Evolutionary conservation across 2,329 filamentous ascomycete genomes (phyloP).

Genomic region (Phyllosticta capitalensis): DNA sequence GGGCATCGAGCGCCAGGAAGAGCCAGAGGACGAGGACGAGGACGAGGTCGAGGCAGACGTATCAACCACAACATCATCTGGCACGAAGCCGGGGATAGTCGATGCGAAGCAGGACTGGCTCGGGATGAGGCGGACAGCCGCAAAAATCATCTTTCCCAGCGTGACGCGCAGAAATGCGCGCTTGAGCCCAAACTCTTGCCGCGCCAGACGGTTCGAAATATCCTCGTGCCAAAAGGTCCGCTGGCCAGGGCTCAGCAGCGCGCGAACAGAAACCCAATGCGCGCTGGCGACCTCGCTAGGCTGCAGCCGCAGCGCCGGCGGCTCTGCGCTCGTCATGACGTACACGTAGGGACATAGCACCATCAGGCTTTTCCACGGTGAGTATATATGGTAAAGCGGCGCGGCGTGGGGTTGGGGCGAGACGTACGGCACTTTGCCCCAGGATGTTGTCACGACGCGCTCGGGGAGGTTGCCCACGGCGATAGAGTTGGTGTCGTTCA

Average conservation of each 20-base stretch:
- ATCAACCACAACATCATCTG: conserved; percentile 15
- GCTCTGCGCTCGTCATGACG: conserved; percentile 46
- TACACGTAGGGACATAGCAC: conserved; percentile 62
- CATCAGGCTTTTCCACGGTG: conserved; percentile 44
- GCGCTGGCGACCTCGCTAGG: conserved; percentile 58
- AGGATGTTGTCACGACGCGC: conserved; percentile 55
- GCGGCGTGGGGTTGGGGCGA: not conserved
- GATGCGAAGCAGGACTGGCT: conserved; percentile 51
- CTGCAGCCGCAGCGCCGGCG: conserved; percentile 52
- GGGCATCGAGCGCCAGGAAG: conserved; percentile 11
- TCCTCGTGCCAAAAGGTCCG: conserved; percentile 55
- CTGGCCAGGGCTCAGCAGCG: conserved; percentile 50
- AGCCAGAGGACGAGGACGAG: not conserved
- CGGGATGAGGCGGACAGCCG: conserved; percentile 53
- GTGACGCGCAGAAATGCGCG: conserved; percentile 46
- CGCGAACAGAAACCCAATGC: conserved; percentile 58
- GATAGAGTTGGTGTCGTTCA: conserved; percentile 38
- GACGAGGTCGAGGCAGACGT: not conserved
- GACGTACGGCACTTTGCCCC: conserved; percentile 53
- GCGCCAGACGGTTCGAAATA: conserved; percentile 51
- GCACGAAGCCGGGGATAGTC: conserved; percentile 42
- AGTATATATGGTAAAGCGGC: conserved; percentile 1
- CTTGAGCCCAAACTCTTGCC: conserved; percentile 44
- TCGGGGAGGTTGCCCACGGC: conserved; percentile 55
- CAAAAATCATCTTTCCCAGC: conserved; percentile 59